These are phyloP conservation scores for Oryza officinalis DNA, from an alignment of 176 grass and related monocot genomes.

Conservation along the genomic window DNA sequence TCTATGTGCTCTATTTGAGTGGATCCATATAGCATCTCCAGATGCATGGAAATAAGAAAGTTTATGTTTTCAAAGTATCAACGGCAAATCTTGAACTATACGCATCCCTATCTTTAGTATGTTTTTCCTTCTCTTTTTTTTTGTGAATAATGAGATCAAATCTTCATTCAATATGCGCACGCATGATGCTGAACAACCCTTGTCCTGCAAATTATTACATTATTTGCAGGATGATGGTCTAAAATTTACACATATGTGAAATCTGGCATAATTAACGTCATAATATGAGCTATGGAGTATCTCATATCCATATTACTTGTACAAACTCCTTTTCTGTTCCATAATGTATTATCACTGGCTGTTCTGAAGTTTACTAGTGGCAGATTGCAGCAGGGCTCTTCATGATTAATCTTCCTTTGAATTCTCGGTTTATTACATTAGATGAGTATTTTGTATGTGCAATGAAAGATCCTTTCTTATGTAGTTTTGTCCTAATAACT, in stretches of 20 bases:
- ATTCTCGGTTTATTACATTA: neutral
- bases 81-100: neutral
- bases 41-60: neutral
- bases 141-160: neutral
- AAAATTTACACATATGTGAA: neutral
- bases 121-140: neutral
- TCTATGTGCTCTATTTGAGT: constrained; percentile 9
- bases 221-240: neutral
- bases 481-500: neutral
- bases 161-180: neutral
- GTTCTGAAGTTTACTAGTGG: constrained; percentile 22
- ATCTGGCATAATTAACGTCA: constrained; percentile 5
- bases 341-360: constrained; percentile 6
- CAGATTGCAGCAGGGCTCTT: neutral
- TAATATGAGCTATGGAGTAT: neutral
- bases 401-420: constrained; percentile 5
- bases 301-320: constrained; percentile 2
- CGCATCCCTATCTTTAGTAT: neutral
- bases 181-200: neutral
- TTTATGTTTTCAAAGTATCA: neutral
- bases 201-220: neutral
- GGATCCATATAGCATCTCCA: neutral
- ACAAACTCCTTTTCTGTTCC: neutral
- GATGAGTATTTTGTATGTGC: neutral
- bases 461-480: neutral